Evolutionary conservation across 441 rosid genomes (phyloP).

Genomic region (Populus trichocarpa): DNA sequence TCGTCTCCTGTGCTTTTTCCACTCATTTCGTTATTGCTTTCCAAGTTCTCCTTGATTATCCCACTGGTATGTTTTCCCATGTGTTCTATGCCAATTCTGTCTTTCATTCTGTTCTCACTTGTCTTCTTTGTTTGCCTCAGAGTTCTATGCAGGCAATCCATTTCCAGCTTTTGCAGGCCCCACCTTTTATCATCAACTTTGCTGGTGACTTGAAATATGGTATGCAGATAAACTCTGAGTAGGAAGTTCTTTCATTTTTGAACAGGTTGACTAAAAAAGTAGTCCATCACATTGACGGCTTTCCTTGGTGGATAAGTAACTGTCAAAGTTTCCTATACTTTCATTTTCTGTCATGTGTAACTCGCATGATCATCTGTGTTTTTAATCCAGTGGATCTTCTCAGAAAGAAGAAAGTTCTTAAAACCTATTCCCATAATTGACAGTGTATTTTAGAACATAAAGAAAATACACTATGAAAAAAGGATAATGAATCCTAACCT

Average conservation of each 20-base stretch:
- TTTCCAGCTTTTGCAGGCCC: slow-evolving; percentile 81
- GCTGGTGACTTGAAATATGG: slow-evolving; percentile 92
- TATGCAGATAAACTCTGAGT: slow-evolving; percentile 24
- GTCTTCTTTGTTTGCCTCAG: slow-evolving; percentile 40
- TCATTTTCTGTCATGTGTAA: background rate
- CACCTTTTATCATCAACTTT: slow-evolving; percentile 64
- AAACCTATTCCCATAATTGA: background rate
- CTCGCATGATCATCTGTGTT: background rate
- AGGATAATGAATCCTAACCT: background rate
- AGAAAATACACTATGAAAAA: background rate
- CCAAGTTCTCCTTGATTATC: slow-evolving; percentile 73
- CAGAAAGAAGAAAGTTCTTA: background rate
- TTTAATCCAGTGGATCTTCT: background rate
- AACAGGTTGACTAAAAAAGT: slow-evolving; percentile 15
- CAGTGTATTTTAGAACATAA: background rate
- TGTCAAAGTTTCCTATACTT: background rate
- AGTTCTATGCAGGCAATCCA: slow-evolving; percentile 73
- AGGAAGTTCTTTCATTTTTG: slow-evolving; percentile 5
- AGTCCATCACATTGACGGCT: slow-evolving; percentile 4
- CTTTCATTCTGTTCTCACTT: slow-evolving; percentile 8
- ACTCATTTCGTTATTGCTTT: slow-evolving; percentile 65
- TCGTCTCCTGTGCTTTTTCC: slow-evolving; percentile 62
- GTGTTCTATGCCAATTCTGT: slow-evolving; percentile 3
- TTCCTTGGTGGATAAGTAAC: slow-evolving; percentile 1
- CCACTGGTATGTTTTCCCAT: slow-evolving; percentile 65